phyloP scores from a whole-genome alignment of 2,329 filamentous ascomycete species.

The Aschersonia sp. region DNA sequence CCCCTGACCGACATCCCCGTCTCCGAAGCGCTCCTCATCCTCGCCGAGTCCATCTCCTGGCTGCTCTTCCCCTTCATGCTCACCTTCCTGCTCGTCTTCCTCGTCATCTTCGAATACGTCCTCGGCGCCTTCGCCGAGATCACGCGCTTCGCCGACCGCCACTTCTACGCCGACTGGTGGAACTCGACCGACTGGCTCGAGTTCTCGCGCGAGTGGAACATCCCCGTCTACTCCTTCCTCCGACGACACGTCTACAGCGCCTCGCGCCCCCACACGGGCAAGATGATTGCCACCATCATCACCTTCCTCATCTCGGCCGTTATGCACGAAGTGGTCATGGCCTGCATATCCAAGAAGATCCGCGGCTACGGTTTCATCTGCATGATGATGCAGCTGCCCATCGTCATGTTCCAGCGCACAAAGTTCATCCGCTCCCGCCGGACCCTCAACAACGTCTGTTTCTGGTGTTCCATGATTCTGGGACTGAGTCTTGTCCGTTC shows the following conservation, averaged over 20 bases:
- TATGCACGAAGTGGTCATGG: slow-evolving; percentile 93
- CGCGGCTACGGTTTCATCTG: slow-evolving; percentile 85
- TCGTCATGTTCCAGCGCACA: slow-evolving; percentile 81
- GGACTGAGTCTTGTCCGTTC: slow-evolving; percentile 46
- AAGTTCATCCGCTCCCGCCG: slow-evolving; percentile 58
- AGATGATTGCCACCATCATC: slow-evolving; percentile 65
- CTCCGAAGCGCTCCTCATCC: slow-evolving; percentile 60
- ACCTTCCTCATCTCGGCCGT: slow-evolving; percentile 85
- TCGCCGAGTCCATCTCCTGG: slow-evolving; percentile 80
- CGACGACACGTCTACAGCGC: slow-evolving; percentile 88
- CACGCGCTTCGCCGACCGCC: slow-evolving; percentile 80
- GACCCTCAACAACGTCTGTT: slow-evolving; percentile 77
- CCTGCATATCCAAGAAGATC: slow-evolving; percentile 93
- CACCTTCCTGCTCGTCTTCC: slow-evolving; percentile 85
- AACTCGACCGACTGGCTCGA: slow-evolving; percentile 83
- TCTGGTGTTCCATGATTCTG: slow-evolving; percentile 86
- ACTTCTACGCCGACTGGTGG: slow-evolving; percentile 78
- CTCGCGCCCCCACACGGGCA: slow-evolving; percentile 61
- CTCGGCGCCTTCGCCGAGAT: slow-evolving; percentile 91
- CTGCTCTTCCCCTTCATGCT: slow-evolving; percentile 97
- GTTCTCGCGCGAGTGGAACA: slow-evolving; percentile 92
- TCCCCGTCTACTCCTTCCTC: slow-evolving; percentile 94
- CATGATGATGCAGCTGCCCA: slow-evolving; percentile 94
- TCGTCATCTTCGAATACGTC: slow-evolving; percentile 96
- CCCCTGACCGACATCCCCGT: slow-evolving; percentile 19